phyloP scores from a whole-genome alignment of 116 monocot genomes.

The Phalaenopsis hybrid region DNA sequence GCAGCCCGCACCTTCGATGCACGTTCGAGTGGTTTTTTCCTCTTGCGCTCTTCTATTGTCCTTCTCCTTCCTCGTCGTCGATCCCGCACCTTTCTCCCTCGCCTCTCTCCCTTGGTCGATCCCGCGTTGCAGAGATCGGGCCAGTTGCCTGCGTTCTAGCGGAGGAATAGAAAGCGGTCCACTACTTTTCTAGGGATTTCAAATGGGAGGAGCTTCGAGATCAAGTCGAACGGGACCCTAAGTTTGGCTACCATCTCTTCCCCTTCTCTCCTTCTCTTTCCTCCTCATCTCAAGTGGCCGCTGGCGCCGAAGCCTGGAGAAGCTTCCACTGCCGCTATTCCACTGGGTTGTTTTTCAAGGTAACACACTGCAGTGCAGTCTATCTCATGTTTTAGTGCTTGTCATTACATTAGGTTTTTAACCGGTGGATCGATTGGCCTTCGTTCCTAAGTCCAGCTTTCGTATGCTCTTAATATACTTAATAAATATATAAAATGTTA shows the following conservation, averaged over 20 bases:
- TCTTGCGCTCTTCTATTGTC: too few relatives aligned
- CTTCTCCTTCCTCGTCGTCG: too few relatives aligned
- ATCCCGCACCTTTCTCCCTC: too few relatives aligned
- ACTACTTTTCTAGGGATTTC: constrained; percentile 81
- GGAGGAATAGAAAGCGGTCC: constrained; percentile 24
- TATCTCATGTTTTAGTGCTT: neutral
- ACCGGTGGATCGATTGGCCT: too few relatives aligned
- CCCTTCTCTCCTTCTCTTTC: constrained; percentile 20
- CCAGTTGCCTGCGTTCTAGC: constrained; percentile 1
- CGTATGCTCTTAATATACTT: too few relatives aligned
- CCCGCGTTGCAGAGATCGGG: neutral
- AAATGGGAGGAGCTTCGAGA: constrained; percentile 57
- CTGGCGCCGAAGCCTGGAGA: constrained; percentile 54
- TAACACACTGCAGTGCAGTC: neutral
- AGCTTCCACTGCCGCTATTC: constrained; percentile 79
- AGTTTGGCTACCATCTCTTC: neutral
- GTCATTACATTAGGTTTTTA: neutral
- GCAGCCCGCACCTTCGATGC: too few relatives aligned
- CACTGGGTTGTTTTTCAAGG: constrained; percentile 86
- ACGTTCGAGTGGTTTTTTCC: too few relatives aligned
- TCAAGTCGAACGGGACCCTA: constrained; percentile 55
- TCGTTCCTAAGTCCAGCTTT: too few relatives aligned
- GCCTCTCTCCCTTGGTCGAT: too few relatives aligned
- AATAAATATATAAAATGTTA: too few relatives aligned
- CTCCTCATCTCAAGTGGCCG: constrained; percentile 7